Evolutionary conservation across 1,139 yeast genomes (phyloP).

Genomic region (Kodamaea fungicola): DNA sequence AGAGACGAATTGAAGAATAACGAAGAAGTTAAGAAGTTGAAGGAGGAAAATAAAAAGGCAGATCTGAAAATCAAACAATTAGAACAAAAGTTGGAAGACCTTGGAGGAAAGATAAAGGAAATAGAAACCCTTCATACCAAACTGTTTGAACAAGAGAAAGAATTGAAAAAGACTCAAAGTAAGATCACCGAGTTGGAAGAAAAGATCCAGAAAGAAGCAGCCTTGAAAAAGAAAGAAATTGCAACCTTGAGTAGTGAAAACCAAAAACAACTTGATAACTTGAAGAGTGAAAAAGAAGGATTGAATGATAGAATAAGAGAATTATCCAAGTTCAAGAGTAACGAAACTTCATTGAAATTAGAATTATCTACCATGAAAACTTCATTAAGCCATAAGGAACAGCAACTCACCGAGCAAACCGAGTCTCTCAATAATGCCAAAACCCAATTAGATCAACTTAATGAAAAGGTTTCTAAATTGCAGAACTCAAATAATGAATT

Average conservation of each 20-base stretch:
- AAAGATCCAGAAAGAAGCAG: conserved; percentile 1
- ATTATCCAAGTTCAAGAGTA: conserved; percentile 29
- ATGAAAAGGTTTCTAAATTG: conserved; percentile 39
- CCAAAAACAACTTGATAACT: conserved; percentile 20
- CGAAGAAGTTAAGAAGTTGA: conserved; percentile 4
- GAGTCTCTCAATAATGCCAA: conserved; percentile 34
- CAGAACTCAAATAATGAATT: conserved; percentile 42
- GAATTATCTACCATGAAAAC: conserved; percentile 40
- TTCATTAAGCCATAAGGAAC: conserved; percentile 46
- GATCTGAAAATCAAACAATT: conserved; percentile 1
- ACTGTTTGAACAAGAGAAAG: conserved; percentile 2
- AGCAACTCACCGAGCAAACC: conserved; percentile 44
- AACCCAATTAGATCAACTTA: conserved; percentile 33
- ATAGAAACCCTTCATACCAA: conserved; percentile 1
- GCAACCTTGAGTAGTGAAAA: conserved; percentile 10
- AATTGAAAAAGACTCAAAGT: conserved; percentile 3
- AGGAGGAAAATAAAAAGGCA: conserved; percentile 1
- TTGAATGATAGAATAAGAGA: conserved; percentile 28
- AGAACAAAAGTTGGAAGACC: conserved; percentile 3
- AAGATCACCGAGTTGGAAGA: conserved; percentile 3
- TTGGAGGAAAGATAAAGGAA: conserved; percentile 2
- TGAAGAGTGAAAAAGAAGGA: conserved; percentile 25
- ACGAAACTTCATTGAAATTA: conserved; percentile 40
- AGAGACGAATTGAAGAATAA: conserved; percentile 36
- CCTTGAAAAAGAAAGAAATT: conserved; percentile 7